Evolutionary conservation across 177 flowering plant species (phyloP).

Genomic region (Vitis hybrid): DNA sequence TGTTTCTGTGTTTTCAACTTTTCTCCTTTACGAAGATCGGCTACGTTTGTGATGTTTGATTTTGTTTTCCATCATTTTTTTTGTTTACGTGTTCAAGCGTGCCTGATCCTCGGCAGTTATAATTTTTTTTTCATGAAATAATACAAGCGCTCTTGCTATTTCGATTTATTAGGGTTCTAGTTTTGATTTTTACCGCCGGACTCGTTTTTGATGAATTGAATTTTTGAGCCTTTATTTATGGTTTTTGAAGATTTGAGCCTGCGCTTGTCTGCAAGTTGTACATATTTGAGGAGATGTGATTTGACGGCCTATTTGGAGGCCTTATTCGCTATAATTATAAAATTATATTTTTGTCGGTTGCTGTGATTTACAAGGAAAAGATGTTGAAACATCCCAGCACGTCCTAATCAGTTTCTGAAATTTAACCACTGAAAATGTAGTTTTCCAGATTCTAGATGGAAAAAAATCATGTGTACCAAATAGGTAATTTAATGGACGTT

Average conservation of each 20-base stretch:
- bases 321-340: neutral
- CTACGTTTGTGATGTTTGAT: neutral
- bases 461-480: no score
- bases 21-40: neutral
- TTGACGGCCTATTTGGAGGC: constrained; percentile 3
- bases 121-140: no score
- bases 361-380: constrained; percentile 5
- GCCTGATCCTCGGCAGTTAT: no score
- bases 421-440: neutral
- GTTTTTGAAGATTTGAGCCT: neutral
- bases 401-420: constrained; percentile 14
- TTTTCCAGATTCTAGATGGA: neutral
- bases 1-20: neutral
- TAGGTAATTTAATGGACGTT: no score
- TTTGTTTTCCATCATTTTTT: neutral
- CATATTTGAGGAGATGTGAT: constrained; percentile 1
- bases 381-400: constrained; percentile 17
- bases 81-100: no score
- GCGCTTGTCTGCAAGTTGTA: neutral
- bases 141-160: no score
- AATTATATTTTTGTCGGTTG: constrained; percentile 18
- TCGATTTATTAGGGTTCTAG: no score
- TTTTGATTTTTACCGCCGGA: no score
- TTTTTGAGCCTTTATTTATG: neutral
- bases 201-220: no score